These are phyloP conservation scores for Sugiyamaella boreocaroliniensis DNA, from an alignment of 805 yeast species.

Conservation along the genomic window DNA sequence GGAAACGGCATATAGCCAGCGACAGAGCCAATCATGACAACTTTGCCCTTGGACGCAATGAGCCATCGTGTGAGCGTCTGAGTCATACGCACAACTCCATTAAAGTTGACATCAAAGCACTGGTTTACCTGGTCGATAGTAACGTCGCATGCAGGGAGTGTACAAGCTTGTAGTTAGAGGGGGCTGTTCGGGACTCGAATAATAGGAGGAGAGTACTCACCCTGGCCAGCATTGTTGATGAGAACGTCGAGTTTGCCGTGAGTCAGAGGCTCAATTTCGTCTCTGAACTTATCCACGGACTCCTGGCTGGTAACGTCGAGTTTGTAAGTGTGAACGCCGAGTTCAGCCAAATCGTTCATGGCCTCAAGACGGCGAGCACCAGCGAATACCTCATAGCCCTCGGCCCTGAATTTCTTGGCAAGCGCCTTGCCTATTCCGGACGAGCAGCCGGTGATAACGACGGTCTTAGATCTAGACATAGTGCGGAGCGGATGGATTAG, in stretches of 20 bases:
- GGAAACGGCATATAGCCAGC: constrained; percentile 69
- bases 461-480: neutral
- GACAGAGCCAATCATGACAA: constrained; percentile 69
- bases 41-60: constrained; percentile 59
- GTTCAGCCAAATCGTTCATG: constrained; percentile 44
- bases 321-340: constrained; percentile 40
- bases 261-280: constrained; percentile 29
- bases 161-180: no score
- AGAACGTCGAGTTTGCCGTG: constrained; percentile 46
- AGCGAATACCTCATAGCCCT: constrained; percentile 46
- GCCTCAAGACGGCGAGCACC: constrained; percentile 63
- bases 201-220: neutral
- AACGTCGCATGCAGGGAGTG: constrained; percentile 64
- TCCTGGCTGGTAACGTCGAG: constrained; percentile 54
- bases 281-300: constrained; percentile 38
- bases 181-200: no score
- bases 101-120: constrained; percentile 59
- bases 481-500: no score
- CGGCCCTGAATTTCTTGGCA: constrained; percentile 12
- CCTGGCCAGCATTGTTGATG: constrained; percentile 70
- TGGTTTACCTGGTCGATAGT: constrained; percentile 45
- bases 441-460: constrained; percentile 15
- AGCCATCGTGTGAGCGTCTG: constrained; percentile 50
- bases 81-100: constrained; percentile 59
- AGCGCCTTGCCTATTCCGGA: constrained; percentile 19